phyloP scores from a whole-genome alignment of 306 rosid genomes.

The Arachis hypogaea region DNA sequence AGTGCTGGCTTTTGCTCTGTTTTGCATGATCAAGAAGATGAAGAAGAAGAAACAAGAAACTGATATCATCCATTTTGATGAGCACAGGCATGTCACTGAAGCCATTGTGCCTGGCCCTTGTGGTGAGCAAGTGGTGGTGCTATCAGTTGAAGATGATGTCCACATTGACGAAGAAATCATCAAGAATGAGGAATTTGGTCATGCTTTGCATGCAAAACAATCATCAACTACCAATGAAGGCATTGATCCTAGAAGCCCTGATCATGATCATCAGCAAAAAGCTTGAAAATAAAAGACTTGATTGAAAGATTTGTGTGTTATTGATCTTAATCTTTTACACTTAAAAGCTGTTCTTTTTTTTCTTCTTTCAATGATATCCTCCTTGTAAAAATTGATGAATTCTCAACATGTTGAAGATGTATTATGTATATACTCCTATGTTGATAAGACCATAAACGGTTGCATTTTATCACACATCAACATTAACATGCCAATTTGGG shows the following conservation, averaged over 20 bases:
- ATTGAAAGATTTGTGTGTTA: constrained; percentile 9
- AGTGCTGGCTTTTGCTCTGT: constrained; percentile 62
- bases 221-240: constrained; percentile 35
- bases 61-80: constrained; percentile 59
- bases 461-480: background rate
- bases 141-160: constrained; percentile 74
- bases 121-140: constrained; percentile 48
- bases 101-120: constrained; percentile 61
- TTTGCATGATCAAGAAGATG: constrained; percentile 52
- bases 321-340: background rate
- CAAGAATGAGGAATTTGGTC: constrained; percentile 47
- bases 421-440: background rate
- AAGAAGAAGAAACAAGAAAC: constrained; percentile 44
- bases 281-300: constrained; percentile 38
- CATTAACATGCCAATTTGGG: background rate
- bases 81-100: constrained; percentile 58
- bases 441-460: background rate
- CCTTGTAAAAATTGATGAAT: too few species aligned
- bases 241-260: constrained; percentile 35
- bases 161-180: constrained; percentile 51
- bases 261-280: constrained; percentile 41
- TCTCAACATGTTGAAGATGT: too few species aligned
- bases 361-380: too few species aligned
- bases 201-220: constrained; percentile 45
- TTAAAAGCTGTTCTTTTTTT: background rate